phyloP scores from a whole-genome alignment of 1,139 yeast genomes.

The Casaregolazyma suthepensis region DNA sequence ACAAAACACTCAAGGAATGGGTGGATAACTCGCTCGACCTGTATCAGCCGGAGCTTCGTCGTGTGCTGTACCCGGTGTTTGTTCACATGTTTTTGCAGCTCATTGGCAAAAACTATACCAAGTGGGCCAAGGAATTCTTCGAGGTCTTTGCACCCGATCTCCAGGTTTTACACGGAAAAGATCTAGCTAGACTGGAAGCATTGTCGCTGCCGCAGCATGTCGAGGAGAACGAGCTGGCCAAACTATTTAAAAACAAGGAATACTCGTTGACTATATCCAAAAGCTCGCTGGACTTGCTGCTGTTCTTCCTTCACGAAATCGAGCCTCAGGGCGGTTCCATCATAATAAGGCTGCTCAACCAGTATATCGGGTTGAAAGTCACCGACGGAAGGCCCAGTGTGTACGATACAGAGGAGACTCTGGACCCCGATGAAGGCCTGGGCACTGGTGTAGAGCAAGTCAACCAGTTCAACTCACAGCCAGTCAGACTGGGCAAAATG shows the following conservation, averaged over 20 bases:
- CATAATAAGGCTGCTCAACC: conserved; percentile 77
- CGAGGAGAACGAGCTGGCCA: conserved; percentile 74
- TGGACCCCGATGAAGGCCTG: conserved; percentile 59
- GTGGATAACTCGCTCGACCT: conserved; percentile 86
- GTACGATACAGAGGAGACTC: conserved; percentile 30
- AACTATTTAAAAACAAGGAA: conserved; percentile 64
- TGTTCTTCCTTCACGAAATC: conserved; percentile 85
- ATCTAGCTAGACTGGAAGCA: conserved; percentile 63
- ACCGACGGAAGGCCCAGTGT: conserved; percentile 33
- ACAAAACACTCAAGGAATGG: conserved; percentile 77
- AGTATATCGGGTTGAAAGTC: conserved; percentile 68
- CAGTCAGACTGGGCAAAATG: conserved; percentile 72
- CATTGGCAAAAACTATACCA: conserved; percentile 53
- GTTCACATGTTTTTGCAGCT: conserved; percentile 82
- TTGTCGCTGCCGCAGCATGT: conserved; percentile 77
- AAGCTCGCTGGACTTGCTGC: conserved; percentile 74
- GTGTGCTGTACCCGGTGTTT: conserved; percentile 83
- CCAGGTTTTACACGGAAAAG: conserved; percentile 68
- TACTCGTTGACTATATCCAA: conserved; percentile 73
- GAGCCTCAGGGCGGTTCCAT: conserved; percentile 91
- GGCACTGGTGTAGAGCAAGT: conserved; percentile 42
- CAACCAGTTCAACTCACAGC: conserved; percentile 60
- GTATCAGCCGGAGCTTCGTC: conserved; percentile 81
- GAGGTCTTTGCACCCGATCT: conserved; percentile 73
- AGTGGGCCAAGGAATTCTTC: conserved; percentile 67